phyloP scores from a whole-genome alignment of 129 eudicot species.

The Centella asiatica region DNA sequence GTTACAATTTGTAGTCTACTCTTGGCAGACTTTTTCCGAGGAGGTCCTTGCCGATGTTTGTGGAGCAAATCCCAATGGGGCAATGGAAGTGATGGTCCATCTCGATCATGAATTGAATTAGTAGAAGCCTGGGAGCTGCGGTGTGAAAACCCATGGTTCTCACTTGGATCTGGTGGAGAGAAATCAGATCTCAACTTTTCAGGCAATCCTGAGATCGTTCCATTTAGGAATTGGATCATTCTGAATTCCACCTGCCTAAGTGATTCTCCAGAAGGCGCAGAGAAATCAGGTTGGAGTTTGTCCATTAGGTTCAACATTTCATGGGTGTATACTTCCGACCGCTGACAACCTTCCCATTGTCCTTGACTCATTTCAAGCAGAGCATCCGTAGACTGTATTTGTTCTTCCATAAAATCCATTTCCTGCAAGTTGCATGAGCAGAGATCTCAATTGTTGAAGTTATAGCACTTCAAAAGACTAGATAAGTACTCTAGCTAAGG shows the following conservation, averaged over 20 bases:
- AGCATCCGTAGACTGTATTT: constrained; percentile 74
- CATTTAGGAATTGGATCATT: constrained; percentile 74
- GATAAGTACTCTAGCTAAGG: neutral
- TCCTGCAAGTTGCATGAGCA: constrained; percentile 40
- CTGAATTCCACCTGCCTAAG: constrained; percentile 94
- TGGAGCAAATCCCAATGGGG: constrained; percentile 63
- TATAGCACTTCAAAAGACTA: neutral
- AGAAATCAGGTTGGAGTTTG: constrained; percentile 77
- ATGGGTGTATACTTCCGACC: constrained; percentile 70
- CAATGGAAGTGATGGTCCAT: constrained; percentile 41
- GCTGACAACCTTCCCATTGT: constrained; percentile 89
- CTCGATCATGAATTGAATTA: constrained; percentile 27
- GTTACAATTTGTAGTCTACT: constrained; percentile 92
- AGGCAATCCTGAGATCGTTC: constrained; percentile 50
- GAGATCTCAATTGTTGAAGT: neutral
- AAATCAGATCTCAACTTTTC: constrained; percentile 66
- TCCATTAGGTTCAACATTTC: constrained; percentile 56
- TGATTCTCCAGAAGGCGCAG: constrained; percentile 93
- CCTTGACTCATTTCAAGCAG: constrained; percentile 87
- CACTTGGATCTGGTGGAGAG: constrained; percentile 61
- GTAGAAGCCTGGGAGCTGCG: constrained; percentile 15
- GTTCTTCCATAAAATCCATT: constrained; percentile 66
- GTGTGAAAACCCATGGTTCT: constrained; percentile 23
- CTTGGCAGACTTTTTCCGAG: constrained; percentile 74
- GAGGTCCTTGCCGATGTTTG: constrained; percentile 55